Evolutionary conservation across 345 rosid genomes (phyloP), one percentile per base, ranked within the genome.

Genomic region (Turritis glabra): DNA sequence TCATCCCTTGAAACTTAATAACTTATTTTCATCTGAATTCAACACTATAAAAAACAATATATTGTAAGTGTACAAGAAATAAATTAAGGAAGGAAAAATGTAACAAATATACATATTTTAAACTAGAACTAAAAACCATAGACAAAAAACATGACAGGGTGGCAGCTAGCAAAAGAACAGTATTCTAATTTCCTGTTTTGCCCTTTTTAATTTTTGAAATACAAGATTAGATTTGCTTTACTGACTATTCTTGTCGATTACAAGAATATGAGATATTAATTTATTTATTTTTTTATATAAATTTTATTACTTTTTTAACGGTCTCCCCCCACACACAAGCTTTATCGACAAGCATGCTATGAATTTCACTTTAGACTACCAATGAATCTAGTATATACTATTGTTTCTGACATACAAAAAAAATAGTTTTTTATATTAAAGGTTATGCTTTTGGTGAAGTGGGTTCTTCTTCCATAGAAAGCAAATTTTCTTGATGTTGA

Each of bases 281-380:
- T 14, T 17, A 46, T 54, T 48, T 40, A 58, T 14, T 41, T 35
- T 32, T 57, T 53, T 25, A 27, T 23, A 17, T 17, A 13, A 30
- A 43, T 9, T 33, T 77, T 81, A 38, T 87, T 75, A 77, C 80
- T 69, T 77, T 40, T 71, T 77, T 55, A 77, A 71, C 62, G 72
- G 77, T 58, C 80, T 77, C 72, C 68, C 71, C 80, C 73, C 80
- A 65, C 80, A 72, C 51, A 71, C 29, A 58, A 65, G 64, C 77
- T 71, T 72, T 77, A 71, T 72, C 61, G 90, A 80, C 89, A 86
- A 82, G 88, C 90, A 79, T 84, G 89, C 90, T 77, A 67, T 54
- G 58, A 71, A 71, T 76, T 79, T 67, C 74, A 54, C 87, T 85
- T 87, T 82, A 84, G 67, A 67, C 60, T 64, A 71, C 81, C 80